Evolutionary conservation across 805 yeast species (phyloP).

Genomic region (Blastobotrys parvus): DNA sequence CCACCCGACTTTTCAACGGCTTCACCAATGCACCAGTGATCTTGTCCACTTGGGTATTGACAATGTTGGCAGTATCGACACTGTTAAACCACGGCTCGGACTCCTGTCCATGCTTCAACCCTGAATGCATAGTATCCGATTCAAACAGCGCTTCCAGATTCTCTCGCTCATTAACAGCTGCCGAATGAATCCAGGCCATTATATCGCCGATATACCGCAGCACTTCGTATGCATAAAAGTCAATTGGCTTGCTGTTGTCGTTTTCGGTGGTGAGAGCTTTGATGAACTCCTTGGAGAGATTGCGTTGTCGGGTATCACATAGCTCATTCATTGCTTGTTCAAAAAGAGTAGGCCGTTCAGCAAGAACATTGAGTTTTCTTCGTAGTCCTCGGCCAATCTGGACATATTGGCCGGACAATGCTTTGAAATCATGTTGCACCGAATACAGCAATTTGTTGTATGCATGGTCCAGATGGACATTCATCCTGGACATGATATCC

Average conservation of each 20-base stretch:
- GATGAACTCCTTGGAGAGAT: conserved; percentile 58
- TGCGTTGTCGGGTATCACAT: conserved; percentile 60
- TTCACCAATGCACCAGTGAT: conserved; percentile 47
- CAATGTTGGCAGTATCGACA: conserved; percentile 24
- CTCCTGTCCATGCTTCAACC: conserved; percentile 17
- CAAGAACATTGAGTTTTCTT: conserved; percentile 21
- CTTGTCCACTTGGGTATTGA: conserved; percentile 36
- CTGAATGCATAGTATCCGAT: conserved; percentile 18
- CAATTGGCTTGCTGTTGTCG: conserved; percentile 39
- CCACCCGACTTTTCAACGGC: conserved; percentile 57
- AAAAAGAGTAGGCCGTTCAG: conserved; percentile 35
- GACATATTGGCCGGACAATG: conserved; percentile 12
- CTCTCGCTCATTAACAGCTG: conserved; percentile 83
- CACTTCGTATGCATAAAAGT: conserved; percentile 69
- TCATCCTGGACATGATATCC: conserved; percentile 53
- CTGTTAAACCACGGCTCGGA: conserved; percentile 17
- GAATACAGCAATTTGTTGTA: conserved; percentile 45
- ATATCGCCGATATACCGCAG: conserved; percentile 77
- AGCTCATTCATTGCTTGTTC: conserved; percentile 53
- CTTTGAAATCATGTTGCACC: conserved; percentile 25
- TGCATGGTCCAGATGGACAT: conserved; percentile 42
- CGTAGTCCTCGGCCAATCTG: conserved; percentile 17
- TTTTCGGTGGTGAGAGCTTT: conserved; percentile 27
- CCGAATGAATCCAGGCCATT: conserved; percentile 77
- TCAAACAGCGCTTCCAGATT: conserved; percentile 56